Base-by-base conservation (phyloP, 2,329 filamentous ascomycete species). In the Talaromyces sp. region DNA sequence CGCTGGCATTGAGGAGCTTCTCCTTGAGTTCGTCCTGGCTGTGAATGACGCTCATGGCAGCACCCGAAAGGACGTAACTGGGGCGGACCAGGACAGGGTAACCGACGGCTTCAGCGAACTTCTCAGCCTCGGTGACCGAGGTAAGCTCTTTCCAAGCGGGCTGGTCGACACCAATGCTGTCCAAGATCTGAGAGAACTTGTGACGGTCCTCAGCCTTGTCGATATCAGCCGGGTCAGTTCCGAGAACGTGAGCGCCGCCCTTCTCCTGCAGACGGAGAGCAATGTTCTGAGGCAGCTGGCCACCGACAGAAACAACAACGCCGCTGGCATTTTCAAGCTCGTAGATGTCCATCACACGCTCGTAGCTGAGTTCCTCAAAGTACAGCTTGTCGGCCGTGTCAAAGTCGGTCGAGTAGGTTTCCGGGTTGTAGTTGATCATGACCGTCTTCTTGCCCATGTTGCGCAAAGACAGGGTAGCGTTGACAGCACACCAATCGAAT, bases 311-410 rank as follows among this genome's bases (percentile, higher is more conserved):
- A 8, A 97, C 93, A 3, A 97, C 92, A 27, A 97, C 91, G 68
- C 92, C 93, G 58, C 82, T 86, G 7, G 92, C 88, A 61, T 81
- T 81, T 77, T 97, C 94, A 17, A 97, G 84, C 76, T 97, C 94
- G 74, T 97, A 97, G 66, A 97, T 97, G 75, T 99, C 94, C 91
- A 97, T 96, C 10, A 97, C 93, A 72, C 93, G 88, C 80, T 97
- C 94, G 74, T 97, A 97, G 76, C 89, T 94, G 58, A 97, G 79
- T 77, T 99, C 94, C 69, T 97, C 94, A 65, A 99, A 99, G 79
- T 97, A 99, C 5, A 99, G 85, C 69, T 87, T 91, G 69, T 97
- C 93, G 9, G 92, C 91, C 10, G 85, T 86, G 68, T 99, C 94
- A 72, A 88, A 93, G 75, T 97, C 94, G 0, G 93, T 97, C 58